Evolutionary conservation across 495 filamentous ascomycete genomes (phyloP), one percentile per base, ranked within the genome.

Genomic region (Evernia prunastri): DNA sequence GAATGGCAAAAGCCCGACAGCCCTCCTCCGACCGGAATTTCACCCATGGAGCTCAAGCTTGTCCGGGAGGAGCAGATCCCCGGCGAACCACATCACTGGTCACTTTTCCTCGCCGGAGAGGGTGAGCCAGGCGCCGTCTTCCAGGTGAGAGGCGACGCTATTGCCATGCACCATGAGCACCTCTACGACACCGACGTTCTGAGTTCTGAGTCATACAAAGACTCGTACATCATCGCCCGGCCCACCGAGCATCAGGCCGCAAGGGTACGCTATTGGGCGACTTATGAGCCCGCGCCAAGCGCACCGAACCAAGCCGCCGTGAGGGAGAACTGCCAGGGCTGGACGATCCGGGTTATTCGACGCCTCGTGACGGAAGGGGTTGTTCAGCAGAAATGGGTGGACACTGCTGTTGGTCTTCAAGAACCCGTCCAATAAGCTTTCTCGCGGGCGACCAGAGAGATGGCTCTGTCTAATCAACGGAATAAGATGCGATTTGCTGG

Each of bases 11-110:
- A 12, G 27, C 8, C 27, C 35, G 54, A 57, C 31, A 57, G 54
- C 27, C 54, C 54, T 31, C 54, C 54, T 57, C 54, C 54, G 0
- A 33, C 54, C 18, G 29, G 29, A 18, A n/a, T 0, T 36, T 33
- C 13, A 10, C 4, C 54, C 29, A 33, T 36, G 54, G 54, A 57
- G 31, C 54, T 57, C 31, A 57, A 36, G 5, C 54, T 57, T 36
- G 54, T 57, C 35, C 54, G 54, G 31, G 29, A 57, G 31, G 27
- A 33, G 31, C 54, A 57, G 27, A 33, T 4, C 13, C 10, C 15
- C 4, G 54, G 54, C 54, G 54, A 57, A 57, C 54, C 54, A 57
- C 4, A 57, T 57, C 54, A 57, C 31, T 57, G 31, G 54, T 36
- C 31, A 57, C n/a, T 57, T 33, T 36, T 57, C 18, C 54, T 57